Evolutionary conservation across 1,284 basidiomycete genomes (phyloP).

Genomic region (Termitomyces sp.): DNA sequence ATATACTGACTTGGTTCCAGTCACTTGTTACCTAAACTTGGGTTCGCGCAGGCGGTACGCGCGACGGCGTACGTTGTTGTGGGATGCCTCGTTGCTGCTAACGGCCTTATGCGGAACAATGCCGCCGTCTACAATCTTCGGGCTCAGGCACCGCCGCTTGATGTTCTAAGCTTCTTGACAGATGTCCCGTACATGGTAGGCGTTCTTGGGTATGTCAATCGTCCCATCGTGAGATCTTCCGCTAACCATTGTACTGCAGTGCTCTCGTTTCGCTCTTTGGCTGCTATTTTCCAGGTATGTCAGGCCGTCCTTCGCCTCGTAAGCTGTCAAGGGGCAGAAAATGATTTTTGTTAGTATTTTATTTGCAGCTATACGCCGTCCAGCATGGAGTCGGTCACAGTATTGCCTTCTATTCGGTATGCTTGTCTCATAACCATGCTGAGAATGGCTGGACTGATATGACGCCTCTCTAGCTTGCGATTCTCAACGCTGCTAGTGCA

Average conservation of each 20-base stretch:
- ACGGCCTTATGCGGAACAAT: conserved; percentile 20
- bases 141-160: conserved; percentile 9
- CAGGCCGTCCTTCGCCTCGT: background rate
- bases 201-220: conserved; percentile 16
- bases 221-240: background rate
- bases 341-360: conserved; percentile 17
- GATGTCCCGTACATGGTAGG: conserved; percentile 20
- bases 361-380: conserved; percentile 23
- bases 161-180: conserved; percentile 20
- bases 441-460: background rate
- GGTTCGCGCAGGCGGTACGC: conserved; percentile 24
- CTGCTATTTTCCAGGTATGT: conserved; percentile 21
- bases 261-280: conserved; percentile 18
- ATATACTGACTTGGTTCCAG: conserved; percentile 9
- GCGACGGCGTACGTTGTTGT: conserved; percentile 21
- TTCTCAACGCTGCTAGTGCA: conserved; percentile 21
- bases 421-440: background rate
- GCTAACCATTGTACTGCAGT: conserved; percentile 1
- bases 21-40: conserved; percentile 21
- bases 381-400: conserved; percentile 18
- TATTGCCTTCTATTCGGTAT: conserved; percentile 25
- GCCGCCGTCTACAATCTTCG: conserved; percentile 4
- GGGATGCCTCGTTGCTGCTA: conserved; percentile 19
- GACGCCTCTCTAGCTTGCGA: conserved; percentile 18
- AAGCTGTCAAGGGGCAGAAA: background rate